Evolutionary conservation across 2,329 filamentous ascomycete genomes (phyloP).

Genomic region (Trichophyton mentagrophytes): DNA sequence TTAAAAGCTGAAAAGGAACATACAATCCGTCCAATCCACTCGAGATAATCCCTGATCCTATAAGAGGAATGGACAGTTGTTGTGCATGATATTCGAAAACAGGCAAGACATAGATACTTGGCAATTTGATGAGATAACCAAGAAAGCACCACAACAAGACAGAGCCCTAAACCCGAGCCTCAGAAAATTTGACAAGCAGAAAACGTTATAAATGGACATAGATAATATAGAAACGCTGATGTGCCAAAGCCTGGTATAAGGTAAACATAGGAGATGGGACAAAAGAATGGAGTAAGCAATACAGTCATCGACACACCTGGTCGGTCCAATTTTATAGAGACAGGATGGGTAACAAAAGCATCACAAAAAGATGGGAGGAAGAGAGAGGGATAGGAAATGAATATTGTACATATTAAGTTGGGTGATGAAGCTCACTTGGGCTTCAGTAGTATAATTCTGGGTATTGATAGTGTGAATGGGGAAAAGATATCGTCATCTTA

Average conservation of each 20-base stretch:
- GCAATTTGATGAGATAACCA: background rate
- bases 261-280: background rate
- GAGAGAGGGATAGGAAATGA: background rate
- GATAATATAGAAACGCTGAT: background rate
- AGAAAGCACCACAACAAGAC: background rate
- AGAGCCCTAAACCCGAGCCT: background rate
- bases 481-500: background rate
- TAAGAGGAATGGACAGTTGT: background rate
- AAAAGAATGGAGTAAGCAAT: background rate
- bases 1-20: background rate
- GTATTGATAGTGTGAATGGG: background rate
- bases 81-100: background rate
- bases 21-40: background rate
- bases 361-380: background rate
- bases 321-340: background rate
- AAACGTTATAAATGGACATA: background rate
- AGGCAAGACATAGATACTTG: background rate
- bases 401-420: constrained; percentile 1
- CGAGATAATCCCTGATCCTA: background rate
- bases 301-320: background rate
- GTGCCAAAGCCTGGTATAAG: background rate
- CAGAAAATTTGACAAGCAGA: background rate
- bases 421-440: background rate
- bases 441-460: background rate
- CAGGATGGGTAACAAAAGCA: background rate